A percentile compares a stretch with the other conserved stretches of the same genome.
Evolutionary conservation across 805 yeast species (phyloP).

Genomic region (Barnettozyma vustinii): DNA sequence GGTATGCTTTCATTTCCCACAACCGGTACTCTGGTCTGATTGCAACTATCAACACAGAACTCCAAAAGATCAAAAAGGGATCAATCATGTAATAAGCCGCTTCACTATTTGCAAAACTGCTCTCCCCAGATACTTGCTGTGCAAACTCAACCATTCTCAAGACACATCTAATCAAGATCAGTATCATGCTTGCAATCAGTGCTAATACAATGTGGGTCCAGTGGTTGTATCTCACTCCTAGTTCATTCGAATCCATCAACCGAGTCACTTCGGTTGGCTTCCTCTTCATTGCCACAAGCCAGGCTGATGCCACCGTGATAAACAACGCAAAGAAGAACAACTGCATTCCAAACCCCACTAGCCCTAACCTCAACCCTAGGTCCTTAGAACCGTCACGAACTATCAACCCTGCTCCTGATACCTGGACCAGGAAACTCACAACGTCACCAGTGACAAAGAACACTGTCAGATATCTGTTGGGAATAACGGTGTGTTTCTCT

Average conservation of each 20-base stretch:
- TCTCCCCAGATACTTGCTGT: not conserved
- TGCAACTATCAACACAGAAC: not conserved
- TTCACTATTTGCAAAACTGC: not conserved
- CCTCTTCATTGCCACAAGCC: not conserved
- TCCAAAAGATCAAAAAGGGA: not conserved
- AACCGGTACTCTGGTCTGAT: constrained; percentile 1
- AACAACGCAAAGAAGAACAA: not conserved
- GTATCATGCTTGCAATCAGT: not conserved
- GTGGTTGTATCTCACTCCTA: not conserved
- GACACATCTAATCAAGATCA: constrained; percentile 5
- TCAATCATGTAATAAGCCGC: constrained; percentile 4
- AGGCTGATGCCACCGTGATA: not conserved
- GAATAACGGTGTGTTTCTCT: not conserved
- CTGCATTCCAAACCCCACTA: not conserved
- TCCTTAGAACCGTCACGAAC: not conserved
- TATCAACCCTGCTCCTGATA: not conserved
- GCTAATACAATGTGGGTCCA: not conserved
- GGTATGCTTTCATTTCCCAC: constrained; percentile 1
- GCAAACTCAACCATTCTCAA: constrained; percentile 2
- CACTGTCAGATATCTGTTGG: not conserved
- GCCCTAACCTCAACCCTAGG: not conserved
- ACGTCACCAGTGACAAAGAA: constrained; percentile 6
- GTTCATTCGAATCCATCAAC: not conserved
- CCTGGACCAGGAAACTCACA: constrained; percentile 2
- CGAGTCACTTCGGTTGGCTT: not conserved